Base-by-base conservation (phyloP, 176 grass and related monocot genomes). In the Paspalum notatum region DNA sequence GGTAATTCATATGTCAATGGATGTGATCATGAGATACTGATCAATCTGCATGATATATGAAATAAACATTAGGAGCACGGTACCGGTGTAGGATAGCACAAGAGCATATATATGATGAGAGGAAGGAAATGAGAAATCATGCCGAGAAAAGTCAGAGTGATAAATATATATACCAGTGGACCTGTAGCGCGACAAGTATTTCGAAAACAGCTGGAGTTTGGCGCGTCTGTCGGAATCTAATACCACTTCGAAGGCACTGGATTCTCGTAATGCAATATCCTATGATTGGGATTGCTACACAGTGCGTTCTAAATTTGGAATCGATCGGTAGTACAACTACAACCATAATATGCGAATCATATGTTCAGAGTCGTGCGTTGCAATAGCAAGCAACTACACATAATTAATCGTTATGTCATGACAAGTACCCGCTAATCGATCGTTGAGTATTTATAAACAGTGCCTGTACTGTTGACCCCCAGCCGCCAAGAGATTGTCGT, bases 401-500 rank as follows among this genome's bases (percentile, higher is more conserved):
- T 75, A 16, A 50, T 12, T 54, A 79, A 61, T 12, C 43, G 43
- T 22, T 54, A 3, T 55, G 8, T 66, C 3, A 66, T 41, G 47
- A 41, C 27, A 79, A 42, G 18, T 66, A 53, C 45, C 20, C 16
- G 76, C 3, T 25, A 14, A 76, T 71, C 14, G 50, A 76, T 71
- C 14, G 50, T 56, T 42, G 24, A 76, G 20, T n/a, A 62, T 37
- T 62, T 51, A 66, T 24, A 58, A 47, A 5, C 41, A 14, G 68
- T 39, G 84, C 26, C 4, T 2, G 32, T 32, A 32, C 32, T 50
- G 26, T 78, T 78, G 59, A 74, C 49, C 60, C 68, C 22, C 77
- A 68, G 84, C 84, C 84, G 77, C 84, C 84, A 86, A 10, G 80
- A 74, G 11, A 75, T 75, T 86, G 84, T 86, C 84, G 77, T 75